Conservation (phyloP, 2,329 filamentous ascomycete genomes). For the Calonectria montana region DNA sequence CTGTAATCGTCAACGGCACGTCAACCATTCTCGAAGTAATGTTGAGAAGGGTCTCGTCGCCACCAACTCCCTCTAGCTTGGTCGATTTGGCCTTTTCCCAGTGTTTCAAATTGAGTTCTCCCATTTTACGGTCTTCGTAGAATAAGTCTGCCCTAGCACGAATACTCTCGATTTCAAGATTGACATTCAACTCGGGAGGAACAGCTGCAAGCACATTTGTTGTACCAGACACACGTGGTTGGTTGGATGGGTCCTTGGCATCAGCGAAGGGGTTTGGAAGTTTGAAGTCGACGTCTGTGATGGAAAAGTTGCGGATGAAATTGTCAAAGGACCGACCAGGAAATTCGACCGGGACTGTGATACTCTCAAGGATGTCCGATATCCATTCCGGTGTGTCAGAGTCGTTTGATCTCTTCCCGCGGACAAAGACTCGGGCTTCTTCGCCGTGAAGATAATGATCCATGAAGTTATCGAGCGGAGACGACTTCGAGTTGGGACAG, state of each 20-base stretch:
- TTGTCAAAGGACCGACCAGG: slow-evolving; percentile 84
- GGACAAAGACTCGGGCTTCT: slow-evolving; percentile 83
- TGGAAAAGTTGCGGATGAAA: slow-evolving; percentile 87
- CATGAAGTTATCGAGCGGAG: slow-evolving; percentile 86
- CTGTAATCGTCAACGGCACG: slow-evolving; percentile 84
- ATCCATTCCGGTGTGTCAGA: slow-evolving; percentile 85
- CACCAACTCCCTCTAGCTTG: slow-evolving; percentile 65
- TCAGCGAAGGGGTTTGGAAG: slow-evolving; percentile 85
- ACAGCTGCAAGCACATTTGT: slow-evolving; percentile 83
- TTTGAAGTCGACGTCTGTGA: slow-evolving; percentile 86
- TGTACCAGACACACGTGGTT: slow-evolving; percentile 84
- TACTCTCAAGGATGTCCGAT: slow-evolving; percentile 79
- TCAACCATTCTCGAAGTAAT: slow-evolving; percentile 83
- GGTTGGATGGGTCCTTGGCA: slow-evolving; percentile 76
- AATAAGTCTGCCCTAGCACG: slow-evolving; percentile 83
- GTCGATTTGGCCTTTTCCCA: slow-evolving; percentile 90
- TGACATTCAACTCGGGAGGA: slow-evolving; percentile 88
- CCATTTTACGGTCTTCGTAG: slow-evolving; percentile 82
- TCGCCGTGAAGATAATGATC: slow-evolving; percentile 84
- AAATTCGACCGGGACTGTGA: slow-evolving; percentile 87
- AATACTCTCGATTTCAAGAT: slow-evolving; percentile 81
- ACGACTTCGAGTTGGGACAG: slow-evolving; percentile 82
- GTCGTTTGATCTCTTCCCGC: slow-evolving; percentile 76
- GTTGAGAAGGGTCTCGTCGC: slow-evolving; percentile 71
- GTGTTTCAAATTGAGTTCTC: slow-evolving; percentile 79